These are phyloP conservation scores for Gynandropsis gynandra DNA, from an alignment of 345 rosid genomes.

Conservation along the genomic window DNA sequence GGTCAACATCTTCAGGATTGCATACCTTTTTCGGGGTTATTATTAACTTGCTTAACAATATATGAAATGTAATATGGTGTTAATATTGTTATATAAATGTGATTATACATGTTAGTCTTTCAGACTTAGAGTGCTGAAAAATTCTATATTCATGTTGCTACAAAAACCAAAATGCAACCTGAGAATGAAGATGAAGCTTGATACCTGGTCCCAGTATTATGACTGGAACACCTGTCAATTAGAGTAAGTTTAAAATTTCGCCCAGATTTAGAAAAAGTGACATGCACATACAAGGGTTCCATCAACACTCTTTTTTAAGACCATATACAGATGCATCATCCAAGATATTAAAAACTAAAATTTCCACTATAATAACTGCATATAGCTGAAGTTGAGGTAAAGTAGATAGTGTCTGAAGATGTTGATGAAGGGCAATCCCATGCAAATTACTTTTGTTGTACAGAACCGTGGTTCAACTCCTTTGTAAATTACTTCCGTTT, in stretches of 20 bases:
- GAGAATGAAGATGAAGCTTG: constrained; percentile 12
- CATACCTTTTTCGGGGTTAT: too few relatives aligned
- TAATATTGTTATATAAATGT: constrained; percentile 4
- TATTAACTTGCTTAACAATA: background rate
- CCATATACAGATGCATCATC: background rate
- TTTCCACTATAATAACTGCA: constrained; percentile 6
- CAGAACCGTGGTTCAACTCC: constrained; percentile 99
- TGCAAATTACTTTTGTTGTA: constrained; percentile 78
- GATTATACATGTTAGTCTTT: constrained; percentile 1
- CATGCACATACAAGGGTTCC: constrained; percentile 37
- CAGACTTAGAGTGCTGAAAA: background rate
- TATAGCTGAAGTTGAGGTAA: constrained; percentile 48
- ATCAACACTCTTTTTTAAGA: too few relatives aligned
- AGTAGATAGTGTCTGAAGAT: constrained; percentile 83
- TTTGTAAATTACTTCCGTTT: constrained; percentile 34
- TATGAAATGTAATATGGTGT: background rate
- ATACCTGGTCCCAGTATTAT: constrained; percentile 96
- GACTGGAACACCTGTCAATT: constrained; percentile 96
- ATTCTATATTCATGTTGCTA: background rate
- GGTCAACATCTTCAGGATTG: too few relatives aligned
- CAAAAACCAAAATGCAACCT: constrained; percentile 1
- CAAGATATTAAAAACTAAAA: constrained; percentile 11
- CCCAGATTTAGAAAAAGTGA: constrained; percentile 62
- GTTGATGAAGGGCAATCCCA: constrained; percentile 61
- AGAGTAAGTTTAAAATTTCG: constrained; percentile 72